These are phyloP conservation scores for Plantago ovata DNA, from an alignment of 257 asterid genomes.

Conservation along the genomic window DNA sequence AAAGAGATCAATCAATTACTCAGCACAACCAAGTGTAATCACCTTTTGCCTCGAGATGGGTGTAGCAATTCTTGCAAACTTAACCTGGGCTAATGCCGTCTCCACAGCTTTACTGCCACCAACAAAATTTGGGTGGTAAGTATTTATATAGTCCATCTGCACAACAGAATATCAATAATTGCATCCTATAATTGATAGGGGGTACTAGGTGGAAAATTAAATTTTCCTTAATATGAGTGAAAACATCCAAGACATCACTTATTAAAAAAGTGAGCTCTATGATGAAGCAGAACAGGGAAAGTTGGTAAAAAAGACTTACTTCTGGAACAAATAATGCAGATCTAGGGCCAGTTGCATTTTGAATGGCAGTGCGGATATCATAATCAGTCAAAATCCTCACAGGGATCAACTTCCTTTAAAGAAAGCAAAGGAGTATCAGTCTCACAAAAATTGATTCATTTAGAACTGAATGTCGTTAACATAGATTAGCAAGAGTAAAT, in stretches of 20 bases:
- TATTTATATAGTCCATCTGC: constrained; percentile 90
- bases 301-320: constrained; percentile 38
- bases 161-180: constrained; percentile 1
- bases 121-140: constrained; percentile 83
- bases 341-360: constrained; percentile 86
- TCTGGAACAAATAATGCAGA: constrained; percentile 90
- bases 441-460: constrained; percentile 12
- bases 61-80: constrained; percentile 44
- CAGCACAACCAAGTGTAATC: constrained; percentile 11
- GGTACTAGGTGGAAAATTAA: no score
- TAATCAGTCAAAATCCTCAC: constrained; percentile 90
- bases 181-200: no score
- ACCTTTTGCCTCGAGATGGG: constrained; percentile 63
- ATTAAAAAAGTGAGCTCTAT: no score
- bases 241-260: no score
- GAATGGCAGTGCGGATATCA: constrained; percentile 90
- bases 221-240: no score
- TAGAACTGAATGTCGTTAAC: background rate
- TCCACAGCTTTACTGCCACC: constrained; percentile 93
- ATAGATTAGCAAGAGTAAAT: constrained; percentile 1
- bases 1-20: background rate
- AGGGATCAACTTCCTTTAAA: constrained; percentile 92
- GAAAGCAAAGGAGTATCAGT: constrained; percentile 18
- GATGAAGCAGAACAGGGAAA: background rate
- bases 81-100: constrained; percentile 57